These are phyloP conservation scores for Claviceps arundinis DNA, from an alignment of 2,329 filamentous ascomycete genomes.

Conservation along the genomic window DNA sequence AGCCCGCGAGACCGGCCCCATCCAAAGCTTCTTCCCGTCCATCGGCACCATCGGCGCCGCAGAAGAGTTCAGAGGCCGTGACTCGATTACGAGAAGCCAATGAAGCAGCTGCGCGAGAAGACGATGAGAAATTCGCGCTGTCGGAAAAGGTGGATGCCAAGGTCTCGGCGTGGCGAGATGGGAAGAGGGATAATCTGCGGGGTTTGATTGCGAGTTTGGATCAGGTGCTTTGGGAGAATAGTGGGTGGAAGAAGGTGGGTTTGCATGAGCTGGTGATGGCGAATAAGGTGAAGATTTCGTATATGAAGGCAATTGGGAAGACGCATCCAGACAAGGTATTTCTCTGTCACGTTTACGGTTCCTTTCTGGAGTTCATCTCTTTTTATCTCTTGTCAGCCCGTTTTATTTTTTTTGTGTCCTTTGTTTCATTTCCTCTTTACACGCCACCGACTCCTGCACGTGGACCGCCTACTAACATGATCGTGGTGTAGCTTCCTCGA, in stretches of 20 bases:
- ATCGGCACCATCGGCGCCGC: slow-evolving; percentile 26
- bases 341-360: no score
- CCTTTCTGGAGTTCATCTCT: no score
- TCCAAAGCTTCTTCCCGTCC: slow-evolving; percentile 23
- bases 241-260: slow-evolving; percentile 93
- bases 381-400: background rate
- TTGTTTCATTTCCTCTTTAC: background rate
- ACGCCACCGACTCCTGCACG: no score
- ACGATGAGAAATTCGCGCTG: slow-evolving; percentile 86
- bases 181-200: slow-evolving; percentile 84
- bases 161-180: slow-evolving; percentile 71
- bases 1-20: slow-evolving; percentile 27
- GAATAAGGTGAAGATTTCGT: slow-evolving; percentile 90
- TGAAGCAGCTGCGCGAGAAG: slow-evolving; percentile 68
- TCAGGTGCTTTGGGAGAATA: slow-evolving; percentile 76
- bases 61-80: slow-evolving; percentile 61
- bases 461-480: slow-evolving; percentile 6
- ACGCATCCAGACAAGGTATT: slow-evolving; percentile 95
- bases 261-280: slow-evolving; percentile 87
- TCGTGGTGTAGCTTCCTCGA: slow-evolving; percentile 40
- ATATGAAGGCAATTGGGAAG: slow-evolving; percentile 99
- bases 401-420: background rate
- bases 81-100: slow-evolving; percentile 72
- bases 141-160: slow-evolving; percentile 73
- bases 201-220: slow-evolving; percentile 81